Percentiles rank a stretch among this genome's conserved stretches.
Conservation (phyloP, 169 alveolate genomes). For the Amoebophrya sp. region DNA sequence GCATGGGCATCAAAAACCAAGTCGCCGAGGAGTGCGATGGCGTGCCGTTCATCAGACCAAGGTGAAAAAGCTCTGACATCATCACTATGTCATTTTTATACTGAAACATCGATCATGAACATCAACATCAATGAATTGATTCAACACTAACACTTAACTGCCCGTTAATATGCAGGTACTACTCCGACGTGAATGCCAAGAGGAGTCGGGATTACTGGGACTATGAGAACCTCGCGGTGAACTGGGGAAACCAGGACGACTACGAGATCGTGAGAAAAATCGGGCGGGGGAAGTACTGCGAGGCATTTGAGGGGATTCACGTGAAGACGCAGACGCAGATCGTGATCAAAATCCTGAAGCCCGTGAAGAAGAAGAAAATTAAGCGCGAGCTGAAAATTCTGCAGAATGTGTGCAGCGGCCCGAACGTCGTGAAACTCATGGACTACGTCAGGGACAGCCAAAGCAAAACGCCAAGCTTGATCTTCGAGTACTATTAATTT, state of each 20-base stretch:
- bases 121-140: no score
- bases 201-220: constrained; percentile 58
- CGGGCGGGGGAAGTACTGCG: constrained; percentile 92
- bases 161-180: no score
- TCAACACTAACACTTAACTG: no score
- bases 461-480: constrained; percentile 27
- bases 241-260: constrained; percentile 77
- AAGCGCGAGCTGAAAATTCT: constrained; percentile 92
- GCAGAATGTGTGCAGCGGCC: constrained; percentile 86
- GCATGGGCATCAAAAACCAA: neutral
- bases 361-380: constrained; percentile 56
- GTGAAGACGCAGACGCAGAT: constrained; percentile 33
- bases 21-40: neutral
- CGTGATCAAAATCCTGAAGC: constrained; percentile 88
- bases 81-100: no score
- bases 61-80: neutral
- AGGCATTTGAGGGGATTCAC: constrained; percentile 84
- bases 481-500: neutral
- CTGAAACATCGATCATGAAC: no score
- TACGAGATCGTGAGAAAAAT: constrained; percentile 86
- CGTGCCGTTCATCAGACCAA: neutral
- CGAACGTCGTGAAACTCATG: constrained; percentile 75
- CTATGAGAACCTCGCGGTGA: constrained; percentile 65
- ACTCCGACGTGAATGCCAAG: no score
- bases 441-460: constrained; percentile 93